Evolutionary conservation across 768 basidiomycete genomes (phyloP).

Genomic region (Xerocomus brunneocitrinus): DNA sequence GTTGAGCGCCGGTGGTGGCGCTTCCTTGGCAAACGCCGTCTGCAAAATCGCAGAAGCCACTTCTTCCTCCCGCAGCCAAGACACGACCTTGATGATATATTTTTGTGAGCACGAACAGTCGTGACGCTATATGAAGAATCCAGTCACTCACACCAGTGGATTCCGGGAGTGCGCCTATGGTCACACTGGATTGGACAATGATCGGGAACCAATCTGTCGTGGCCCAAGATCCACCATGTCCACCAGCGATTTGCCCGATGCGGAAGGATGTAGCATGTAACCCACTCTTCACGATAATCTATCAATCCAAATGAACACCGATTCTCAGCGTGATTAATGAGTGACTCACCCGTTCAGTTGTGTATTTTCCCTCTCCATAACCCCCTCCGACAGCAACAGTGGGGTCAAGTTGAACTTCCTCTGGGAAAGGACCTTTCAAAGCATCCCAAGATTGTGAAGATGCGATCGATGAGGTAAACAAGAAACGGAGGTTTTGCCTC

Average conservation of each 20-base stretch:
- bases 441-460: constrained; percentile 31
- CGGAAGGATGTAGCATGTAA: constrained; percentile 36
- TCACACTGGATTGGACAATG: constrained; percentile 32
- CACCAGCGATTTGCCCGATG: constrained; percentile 45
- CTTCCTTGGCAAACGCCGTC: constrained; percentile 16
- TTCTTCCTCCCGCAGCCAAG: constrained; percentile 42
- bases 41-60: constrained; percentile 34
- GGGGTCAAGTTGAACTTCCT: constrained; percentile 31
- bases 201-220: constrained; percentile 45
- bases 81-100: constrained; percentile 26
- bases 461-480: constrained; percentile 41
- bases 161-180: constrained; percentile 23
- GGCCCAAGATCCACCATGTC: constrained; percentile 39
- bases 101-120: neutral
- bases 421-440: constrained; percentile 30
- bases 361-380: constrained; percentile 46
- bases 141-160: constrained; percentile 30
- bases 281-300: constrained; percentile 38
- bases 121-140: neutral
- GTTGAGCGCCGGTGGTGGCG: constrained; percentile 28
- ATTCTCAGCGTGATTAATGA: neutral
- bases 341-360: constrained; percentile 34
- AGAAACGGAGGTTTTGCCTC: constrained; percentile 26
- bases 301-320: neutral
- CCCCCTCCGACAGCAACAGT: constrained; percentile 37